Evolutionary conservation across 1,139 yeast genomes (phyloP).

Genomic region (Taphrina betulina): DNA sequence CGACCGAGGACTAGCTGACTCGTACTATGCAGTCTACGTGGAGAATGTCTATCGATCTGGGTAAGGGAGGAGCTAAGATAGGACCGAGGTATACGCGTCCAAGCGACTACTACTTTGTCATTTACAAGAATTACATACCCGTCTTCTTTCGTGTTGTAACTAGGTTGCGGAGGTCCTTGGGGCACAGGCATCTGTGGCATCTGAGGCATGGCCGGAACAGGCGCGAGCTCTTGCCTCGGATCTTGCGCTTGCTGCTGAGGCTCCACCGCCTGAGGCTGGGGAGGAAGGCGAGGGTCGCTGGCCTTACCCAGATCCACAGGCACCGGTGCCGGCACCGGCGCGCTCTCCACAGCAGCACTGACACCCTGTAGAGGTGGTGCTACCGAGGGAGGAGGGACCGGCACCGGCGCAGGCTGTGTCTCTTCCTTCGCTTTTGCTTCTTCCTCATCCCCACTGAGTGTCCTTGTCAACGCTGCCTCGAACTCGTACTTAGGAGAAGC

Average conservation of each 20-base stretch:
- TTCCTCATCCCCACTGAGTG: constrained; percentile 44
- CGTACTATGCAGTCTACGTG: neutral
- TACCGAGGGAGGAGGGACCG: constrained; percentile 17
- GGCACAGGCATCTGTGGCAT: constrained; percentile 27
- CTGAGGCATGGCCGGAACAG: constrained; percentile 27
- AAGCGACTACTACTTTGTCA: constrained; percentile 5
- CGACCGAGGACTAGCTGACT: neutral
- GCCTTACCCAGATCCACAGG: too few species aligned
- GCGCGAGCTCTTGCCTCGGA: constrained; percentile 1
- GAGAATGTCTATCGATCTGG: constrained; percentile 8
- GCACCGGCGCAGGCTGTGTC: constrained; percentile 9
- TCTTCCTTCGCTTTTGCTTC: constrained; percentile 36
- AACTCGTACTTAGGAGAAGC: constrained; percentile 7
- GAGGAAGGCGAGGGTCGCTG: constrained; percentile 7
- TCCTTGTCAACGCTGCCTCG: constrained; percentile 7
- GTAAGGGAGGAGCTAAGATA: constrained; percentile 18
- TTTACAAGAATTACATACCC: constrained; percentile 40
- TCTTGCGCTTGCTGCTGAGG: constrained; percentile 6
- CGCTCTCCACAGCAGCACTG: constrained; percentile 23
- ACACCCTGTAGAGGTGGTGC: neutral
- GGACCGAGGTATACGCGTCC: constrained; percentile 1
- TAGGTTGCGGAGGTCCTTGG: constrained; percentile 12
- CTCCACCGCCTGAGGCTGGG: neutral
- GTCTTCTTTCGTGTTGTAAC: constrained; percentile 33
- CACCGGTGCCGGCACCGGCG: constrained; percentile 13